Evolutionary conservation across 306 rosid genomes (phyloP).

Genomic region (Malus fusca): DNA sequence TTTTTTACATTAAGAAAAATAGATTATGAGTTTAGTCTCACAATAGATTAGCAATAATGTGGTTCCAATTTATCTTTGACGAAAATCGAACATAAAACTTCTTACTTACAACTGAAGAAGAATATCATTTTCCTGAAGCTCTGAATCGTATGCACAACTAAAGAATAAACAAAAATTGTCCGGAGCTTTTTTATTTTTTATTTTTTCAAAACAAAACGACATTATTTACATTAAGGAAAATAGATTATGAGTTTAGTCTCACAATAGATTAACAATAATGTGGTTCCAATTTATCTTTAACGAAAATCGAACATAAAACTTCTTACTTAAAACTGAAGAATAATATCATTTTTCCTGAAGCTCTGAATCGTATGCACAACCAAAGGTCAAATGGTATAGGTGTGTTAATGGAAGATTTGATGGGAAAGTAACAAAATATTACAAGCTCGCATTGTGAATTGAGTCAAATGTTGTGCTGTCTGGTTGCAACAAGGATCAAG

Average conservation of each 20-base stretch:
- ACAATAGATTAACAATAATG: no score
- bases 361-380: conserved; percentile 5
- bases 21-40: rapidly evolving
- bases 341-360: background rate
- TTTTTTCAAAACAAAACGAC: no score
- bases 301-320: rapidly evolving
- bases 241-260: rapidly evolving
- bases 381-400: conserved; percentile 9
- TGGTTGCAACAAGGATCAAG: background rate
- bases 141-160: background rate
- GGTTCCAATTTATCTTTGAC: rapidly evolving
- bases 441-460: background rate
- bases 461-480: background rate
- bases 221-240: no score
- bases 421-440: background rate
- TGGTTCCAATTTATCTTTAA: rapidly evolving
- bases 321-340: no score
- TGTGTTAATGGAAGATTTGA: conserved; percentile 3
- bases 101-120: no score
- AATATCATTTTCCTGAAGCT: background rate
- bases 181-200: no score
- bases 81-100: rapidly evolving
- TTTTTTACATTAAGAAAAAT: rapidly evolving
- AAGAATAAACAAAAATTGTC: background rate
- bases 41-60: no score